A percentile compares a stretch with the other conserved stretches of the same genome.
Conservation (phyloP, 2,329 filamentous ascomycete species). For the Cladosporium colombiae region DNA sequence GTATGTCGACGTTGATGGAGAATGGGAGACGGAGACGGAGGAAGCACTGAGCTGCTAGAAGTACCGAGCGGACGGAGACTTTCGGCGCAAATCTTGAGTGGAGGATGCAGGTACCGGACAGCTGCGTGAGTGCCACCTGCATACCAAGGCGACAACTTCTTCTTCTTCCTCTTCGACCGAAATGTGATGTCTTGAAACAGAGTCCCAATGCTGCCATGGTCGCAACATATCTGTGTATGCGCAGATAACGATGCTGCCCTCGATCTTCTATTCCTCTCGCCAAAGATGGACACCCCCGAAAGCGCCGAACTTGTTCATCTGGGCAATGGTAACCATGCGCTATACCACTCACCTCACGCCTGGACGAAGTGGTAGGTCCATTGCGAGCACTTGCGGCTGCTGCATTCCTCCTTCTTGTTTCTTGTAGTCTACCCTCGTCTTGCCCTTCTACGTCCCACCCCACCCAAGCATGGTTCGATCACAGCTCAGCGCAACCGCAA, state of each 20-base stretch:
- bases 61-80: background rate
- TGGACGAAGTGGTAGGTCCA: background rate
- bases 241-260: background rate
- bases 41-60: too few species aligned
- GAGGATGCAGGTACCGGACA: background rate
- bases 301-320: background rate
- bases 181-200: background rate
- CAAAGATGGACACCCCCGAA: background rate
- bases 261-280: background rate
- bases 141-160: background rate
- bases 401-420: background rate
- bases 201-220: background rate
- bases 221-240: background rate
- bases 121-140: background rate
- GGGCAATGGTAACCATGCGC: background rate
- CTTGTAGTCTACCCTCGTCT: background rate
- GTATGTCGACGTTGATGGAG: background rate
- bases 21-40: background rate
- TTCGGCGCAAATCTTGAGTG: background rate
- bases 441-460: too few species aligned
- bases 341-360: background rate
- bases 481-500: slow-evolving; percentile 6
- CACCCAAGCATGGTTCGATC: background rate
- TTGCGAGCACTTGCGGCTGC: background rate
- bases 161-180: background rate